These are phyloP conservation scores for Orobanche coerulescens DNA, from an alignment of 257 asterid species.

Conservation along the genomic window DNA sequence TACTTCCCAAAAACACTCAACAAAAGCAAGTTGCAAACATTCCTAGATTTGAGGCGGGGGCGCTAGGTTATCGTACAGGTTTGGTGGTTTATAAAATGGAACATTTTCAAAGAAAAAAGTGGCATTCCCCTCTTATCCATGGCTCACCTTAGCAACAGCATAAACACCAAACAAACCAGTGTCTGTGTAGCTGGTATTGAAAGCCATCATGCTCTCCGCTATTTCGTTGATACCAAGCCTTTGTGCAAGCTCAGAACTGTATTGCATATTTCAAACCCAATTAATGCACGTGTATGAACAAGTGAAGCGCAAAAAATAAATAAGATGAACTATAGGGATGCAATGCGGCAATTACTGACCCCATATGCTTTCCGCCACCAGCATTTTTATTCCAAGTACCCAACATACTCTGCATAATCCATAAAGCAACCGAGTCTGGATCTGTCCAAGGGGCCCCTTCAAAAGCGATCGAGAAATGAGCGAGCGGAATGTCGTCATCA, in stretches of 20 bases:
- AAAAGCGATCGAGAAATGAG: constrained; percentile 83
- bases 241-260: constrained; percentile 72
- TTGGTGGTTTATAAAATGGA: not conserved
- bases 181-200: constrained; percentile 81
- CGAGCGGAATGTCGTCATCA: constrained; percentile 68
- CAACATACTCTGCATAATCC: constrained; percentile 80
- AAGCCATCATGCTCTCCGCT: constrained; percentile 90
- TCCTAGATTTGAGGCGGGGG: not conserved
- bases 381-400: constrained; percentile 76
- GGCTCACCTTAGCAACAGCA: constrained; percentile 74
- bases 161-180: constrained; percentile 86
- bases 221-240: constrained; percentile 62
- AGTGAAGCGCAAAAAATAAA: not conserved
- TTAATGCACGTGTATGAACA: constrained; percentile 6
- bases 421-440: constrained; percentile 69
- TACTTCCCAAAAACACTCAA: not conserved
- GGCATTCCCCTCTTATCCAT: too few species aligned
- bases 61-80: not conserved
- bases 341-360: constrained; percentile 36
- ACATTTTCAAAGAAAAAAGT: too few species aligned
- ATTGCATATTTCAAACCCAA: constrained; percentile 21
- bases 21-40: not conserved
- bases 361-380: constrained; percentile 82
- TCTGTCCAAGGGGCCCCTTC: constrained; percentile 95
- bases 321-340: not conserved